These are phyloP conservation scores for Penicillium ucsense DNA, from an alignment of 495 filamentous ascomycete species.

Conservation along the genomic window DNA sequence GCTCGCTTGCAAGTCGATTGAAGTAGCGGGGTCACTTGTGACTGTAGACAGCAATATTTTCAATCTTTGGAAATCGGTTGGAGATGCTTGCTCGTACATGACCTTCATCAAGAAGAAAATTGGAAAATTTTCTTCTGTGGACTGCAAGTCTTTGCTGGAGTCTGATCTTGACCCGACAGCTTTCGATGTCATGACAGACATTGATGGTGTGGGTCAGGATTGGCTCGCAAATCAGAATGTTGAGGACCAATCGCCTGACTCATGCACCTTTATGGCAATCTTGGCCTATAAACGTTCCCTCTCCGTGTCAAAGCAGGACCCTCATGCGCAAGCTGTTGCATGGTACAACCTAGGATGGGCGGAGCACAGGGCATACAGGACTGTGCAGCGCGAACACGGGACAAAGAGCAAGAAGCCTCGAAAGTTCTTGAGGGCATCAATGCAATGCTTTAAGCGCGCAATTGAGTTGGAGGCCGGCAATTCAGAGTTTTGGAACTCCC, in stretches of 20 bases:
- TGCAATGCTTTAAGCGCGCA: slow-evolving; percentile 90
- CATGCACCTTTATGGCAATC: slow-evolving; percentile 57
- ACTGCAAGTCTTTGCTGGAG: slow-evolving; percentile 46
- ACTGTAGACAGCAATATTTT: slow-evolving; percentile 56
- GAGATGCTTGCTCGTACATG: slow-evolving; percentile 81
- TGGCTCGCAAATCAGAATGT: slow-evolving; percentile 39
- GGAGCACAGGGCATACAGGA: slow-evolving; percentile 71
- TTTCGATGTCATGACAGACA: slow-evolving; percentile 54
- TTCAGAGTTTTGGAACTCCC: slow-evolving; percentile 93
- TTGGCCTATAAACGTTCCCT: slow-evolving; percentile 83
- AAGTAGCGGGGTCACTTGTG: slow-evolving; percentile 42
- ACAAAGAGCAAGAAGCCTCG: slow-evolving; percentile 30
- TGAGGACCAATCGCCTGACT: slow-evolving; percentile 24
- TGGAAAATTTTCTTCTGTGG: slow-evolving; percentile 44
- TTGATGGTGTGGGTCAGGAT: slow-evolving; percentile 57
- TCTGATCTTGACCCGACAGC: slow-evolving; percentile 40
- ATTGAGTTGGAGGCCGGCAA: slow-evolving; percentile 96
- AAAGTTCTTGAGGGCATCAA: slow-evolving; percentile 67
- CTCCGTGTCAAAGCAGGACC: slow-evolving; percentile 57
- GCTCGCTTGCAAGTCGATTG: slow-evolving; percentile 50
- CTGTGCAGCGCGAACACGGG: slow-evolving; percentile 37
- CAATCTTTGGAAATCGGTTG: slow-evolving; percentile 89
- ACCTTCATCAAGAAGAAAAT: slow-evolving; percentile 61
- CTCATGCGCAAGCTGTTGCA: slow-evolving; percentile 86
- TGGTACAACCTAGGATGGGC: slow-evolving; percentile 97